Percentiles rank a stretch among this genome's conserved stretches.
Evolutionary conservation across 306 rosid genomes (phyloP).

Genomic region (peach (Prunus persica)): Prunus_persica_NCBIv2 NC_034014.1:28708001-28708500

Average conservation of each 20-base stretch:
- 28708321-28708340: constrained; percentile 11
- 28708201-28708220: constrained; percentile 9
- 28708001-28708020: constrained; percentile 20
- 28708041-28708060: constrained; percentile 31
- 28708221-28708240: constrained; percentile 11
- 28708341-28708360: constrained; percentile 22
- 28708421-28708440: constrained; percentile 55
- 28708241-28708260: constrained; percentile 17
- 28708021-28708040: constrained; percentile 14
- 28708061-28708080: constrained; percentile 39
- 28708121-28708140: not conserved
- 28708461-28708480: constrained; percentile 55
- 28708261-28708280: constrained; percentile 20
- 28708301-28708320: not conserved
- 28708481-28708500: not conserved
- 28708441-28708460: constrained; percentile 71
- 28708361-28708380: constrained; percentile 19
- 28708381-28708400: constrained; percentile 58
- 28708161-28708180: not conserved
- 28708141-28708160: not conserved
- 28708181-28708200: not conserved
- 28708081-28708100: not conserved
- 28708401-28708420: constrained; percentile 88
- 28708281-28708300: not conserved
- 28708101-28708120: not conserved